These are phyloP conservation scores for Tuber magnatum DNA, from an alignment of 495 filamentous ascomycete genomes.

Conservation along the genomic window DNA sequence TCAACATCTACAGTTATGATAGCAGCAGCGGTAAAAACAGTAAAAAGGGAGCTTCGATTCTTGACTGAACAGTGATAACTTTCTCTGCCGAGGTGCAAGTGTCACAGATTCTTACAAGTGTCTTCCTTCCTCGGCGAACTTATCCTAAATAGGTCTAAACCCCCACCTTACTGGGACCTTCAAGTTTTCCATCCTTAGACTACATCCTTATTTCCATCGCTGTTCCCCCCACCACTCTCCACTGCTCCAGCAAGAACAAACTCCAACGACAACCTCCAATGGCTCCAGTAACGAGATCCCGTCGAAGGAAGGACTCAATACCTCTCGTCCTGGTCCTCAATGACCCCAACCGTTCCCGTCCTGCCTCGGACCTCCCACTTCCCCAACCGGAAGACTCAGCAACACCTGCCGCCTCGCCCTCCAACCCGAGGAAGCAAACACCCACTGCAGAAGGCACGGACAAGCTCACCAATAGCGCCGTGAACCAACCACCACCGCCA, in stretches of 20 bases:
- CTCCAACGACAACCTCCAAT: slow-evolving; percentile 8
- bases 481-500: neutral
- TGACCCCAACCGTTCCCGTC: neutral
- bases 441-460: neutral
- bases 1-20: neutral
- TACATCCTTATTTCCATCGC: neutral
- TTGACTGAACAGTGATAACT: neutral
- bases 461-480: neutral
- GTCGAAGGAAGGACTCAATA: slow-evolving; percentile 7
- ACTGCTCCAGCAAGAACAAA: neutral
- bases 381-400: neutral
- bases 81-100: neutral
- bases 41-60: neutral
- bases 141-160: slow-evolving; percentile 6
- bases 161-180: neutral
- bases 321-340: neutral
- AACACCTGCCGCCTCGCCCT: neutral
- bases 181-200: neutral
- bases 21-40: neutral
- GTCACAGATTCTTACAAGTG: neutral
- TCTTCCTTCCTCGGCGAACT: neutral
- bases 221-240: neutral
- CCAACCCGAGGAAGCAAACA: neutral
- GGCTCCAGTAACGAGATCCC: slow-evolving; percentile 29
- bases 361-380: neutral